A percentile compares a stretch with the other conserved stretches of the same genome.
These are phyloP conservation scores for Gaeumannomyces sp. DNA, from an alignment of 2,329 filamentous ascomycete genomes.

Conservation along the genomic window DNA sequence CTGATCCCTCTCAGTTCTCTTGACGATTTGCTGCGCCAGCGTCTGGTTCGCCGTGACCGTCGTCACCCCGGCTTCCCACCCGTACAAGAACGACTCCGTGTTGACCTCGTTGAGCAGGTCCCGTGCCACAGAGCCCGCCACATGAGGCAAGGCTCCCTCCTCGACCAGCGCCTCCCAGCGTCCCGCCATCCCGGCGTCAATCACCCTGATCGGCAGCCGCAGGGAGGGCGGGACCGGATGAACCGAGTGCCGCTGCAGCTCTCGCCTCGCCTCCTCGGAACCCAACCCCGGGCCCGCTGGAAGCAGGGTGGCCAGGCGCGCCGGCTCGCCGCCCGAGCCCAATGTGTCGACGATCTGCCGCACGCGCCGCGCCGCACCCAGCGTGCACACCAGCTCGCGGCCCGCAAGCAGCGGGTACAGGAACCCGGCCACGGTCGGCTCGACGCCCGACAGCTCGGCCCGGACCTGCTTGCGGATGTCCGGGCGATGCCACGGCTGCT, in stretches of 20 bases:
- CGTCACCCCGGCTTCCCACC: constrained; percentile 57
- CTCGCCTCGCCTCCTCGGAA: constrained; percentile 18
- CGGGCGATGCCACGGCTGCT: constrained; percentile 40
- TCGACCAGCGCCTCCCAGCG: constrained; percentile 32
- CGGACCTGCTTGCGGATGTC: constrained; percentile 60
- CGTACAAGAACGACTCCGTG: constrained; percentile 63
- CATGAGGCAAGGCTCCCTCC: constrained; percentile 41
- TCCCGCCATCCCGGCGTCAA: constrained; percentile 37
- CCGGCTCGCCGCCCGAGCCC: constrained; percentile 54
- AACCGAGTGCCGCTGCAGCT: constrained; percentile 29
- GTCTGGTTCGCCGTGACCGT: constrained; percentile 67
- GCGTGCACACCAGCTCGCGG: constrained; percentile 58
- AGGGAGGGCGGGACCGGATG: constrained; percentile 31
- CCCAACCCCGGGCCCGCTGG: background rate
- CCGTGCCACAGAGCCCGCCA: constrained; percentile 27
- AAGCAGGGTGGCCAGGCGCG: constrained; percentile 53
- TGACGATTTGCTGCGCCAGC: constrained; percentile 54
- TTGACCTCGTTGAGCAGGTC: constrained; percentile 41
- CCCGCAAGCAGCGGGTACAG: constrained; percentile 56
- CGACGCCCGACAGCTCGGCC: constrained; percentile 50
- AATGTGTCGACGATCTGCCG: constrained; percentile 59
- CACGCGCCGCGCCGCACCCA: constrained; percentile 59
- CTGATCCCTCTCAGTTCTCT: constrained; percentile 14
- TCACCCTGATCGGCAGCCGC: constrained; percentile 51
- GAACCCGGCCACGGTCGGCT: constrained; percentile 40